Base-by-base conservation (phyloP, 495 filamentous ascomycete species). In the Cercophora newfieldiana region DNA sequence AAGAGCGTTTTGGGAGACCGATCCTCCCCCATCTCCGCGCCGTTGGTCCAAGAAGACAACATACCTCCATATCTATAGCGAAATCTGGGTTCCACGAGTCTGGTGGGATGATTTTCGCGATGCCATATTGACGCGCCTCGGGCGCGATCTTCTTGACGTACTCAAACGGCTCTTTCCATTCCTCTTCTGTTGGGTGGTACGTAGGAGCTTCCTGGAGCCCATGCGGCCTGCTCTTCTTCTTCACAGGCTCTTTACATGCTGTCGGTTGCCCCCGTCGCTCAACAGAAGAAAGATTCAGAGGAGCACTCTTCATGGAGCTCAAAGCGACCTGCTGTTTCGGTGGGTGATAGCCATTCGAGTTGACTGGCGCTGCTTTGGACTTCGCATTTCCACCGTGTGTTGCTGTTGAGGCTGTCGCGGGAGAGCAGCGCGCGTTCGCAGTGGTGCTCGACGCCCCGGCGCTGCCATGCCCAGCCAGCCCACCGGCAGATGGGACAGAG, bases 11-110 rank as follows among this genome's bases (percentile, higher is more conserved):
- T 58, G 26, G 8, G 19, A 29, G 54, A n/a, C n/a, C n/a, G 24
- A 10, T 6, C 18, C 18, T 12, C 26, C 55, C 55, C 33, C 55
- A 25, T 16, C 14, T 22, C 5, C 5, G 21, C 6, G 8, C n/a
- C n/a, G 2, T 3, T 2, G 6, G n/a, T 7, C 48, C 60, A 21
- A 22, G 25, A 21, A 58, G 49, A 50, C 28, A 7, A 79, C 88
- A 72, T 82, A 97, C 94, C 89, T 97, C 92, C 19, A 95, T 97
- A 78, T 99, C 93, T 72, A 99, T 93, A 14, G 94, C 94, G 72
- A 99, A 98, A 50, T 90, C 82, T 18, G 95, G 95, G 65, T 96
- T 93, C 95, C 95, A 99, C 31, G 83, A 87, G 61, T 94, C 91
- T 12, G 95, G 95, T 14, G 96, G 95, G 63, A 98, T 90, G 66